Conservation (phyloP, 1,284 basidiomycete genomes). For the Cutaneotrichosporon dermatis region DNA sequence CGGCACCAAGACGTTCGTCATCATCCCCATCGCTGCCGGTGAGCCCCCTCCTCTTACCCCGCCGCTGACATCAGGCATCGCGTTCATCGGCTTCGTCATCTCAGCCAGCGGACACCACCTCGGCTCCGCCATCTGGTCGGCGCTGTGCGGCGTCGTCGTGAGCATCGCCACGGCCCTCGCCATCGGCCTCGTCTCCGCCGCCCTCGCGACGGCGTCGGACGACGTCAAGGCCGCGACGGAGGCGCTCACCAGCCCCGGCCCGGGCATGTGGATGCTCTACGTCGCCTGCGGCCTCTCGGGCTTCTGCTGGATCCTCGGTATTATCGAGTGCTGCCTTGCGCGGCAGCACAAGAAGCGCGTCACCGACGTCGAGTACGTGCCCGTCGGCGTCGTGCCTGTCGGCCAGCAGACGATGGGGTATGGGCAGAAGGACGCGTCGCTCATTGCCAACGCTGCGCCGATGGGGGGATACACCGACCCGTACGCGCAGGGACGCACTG, state of each 20-base stretch:
- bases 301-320: not conserved
- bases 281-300: not conserved
- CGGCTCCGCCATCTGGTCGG: not conserved
- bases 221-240: not conserved
- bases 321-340: constrained; percentile 3
- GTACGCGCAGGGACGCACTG: too few relatives aligned
- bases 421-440: not conserved
- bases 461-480: not conserved
- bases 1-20: not conserved
- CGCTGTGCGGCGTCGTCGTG: not conserved
- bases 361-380: not conserved
- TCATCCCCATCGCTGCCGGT: not conserved
- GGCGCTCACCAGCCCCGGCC: not conserved
- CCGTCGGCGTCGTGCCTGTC: not conserved
- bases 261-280: not conserved
- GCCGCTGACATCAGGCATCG: not conserved
- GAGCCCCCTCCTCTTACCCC: too few relatives aligned
- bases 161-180: not conserved
- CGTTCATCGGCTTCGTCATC: not conserved
- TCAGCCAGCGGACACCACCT: not conserved
- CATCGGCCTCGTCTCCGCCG: too few relatives aligned
- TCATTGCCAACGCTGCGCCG: not conserved
- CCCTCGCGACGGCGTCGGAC: not conserved
- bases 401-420: not conserved
- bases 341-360: not conserved